Percentiles rank a stretch among this genome's conserved stretches.
phyloP scores from a whole-genome alignment of 331 rosid species.

The Malus hybrid region DNA sequence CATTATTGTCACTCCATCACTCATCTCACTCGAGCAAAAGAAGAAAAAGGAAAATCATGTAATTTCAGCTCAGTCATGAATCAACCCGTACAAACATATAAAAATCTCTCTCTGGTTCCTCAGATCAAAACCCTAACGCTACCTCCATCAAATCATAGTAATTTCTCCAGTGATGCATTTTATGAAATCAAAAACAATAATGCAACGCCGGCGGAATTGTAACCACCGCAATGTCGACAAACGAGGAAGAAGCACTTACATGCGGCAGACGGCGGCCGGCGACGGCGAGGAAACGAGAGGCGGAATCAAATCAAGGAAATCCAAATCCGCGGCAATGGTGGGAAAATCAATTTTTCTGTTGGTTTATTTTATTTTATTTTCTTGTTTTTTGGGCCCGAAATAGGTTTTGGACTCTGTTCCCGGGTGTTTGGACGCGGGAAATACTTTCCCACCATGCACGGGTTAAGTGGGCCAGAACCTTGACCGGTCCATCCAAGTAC shows the following conservation, averaged over 20 bases:
- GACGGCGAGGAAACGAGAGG: background rate
- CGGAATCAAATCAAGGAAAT: background rate
- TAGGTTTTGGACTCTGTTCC: background rate
- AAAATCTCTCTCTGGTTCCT: background rate
- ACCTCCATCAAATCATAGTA: background rate
- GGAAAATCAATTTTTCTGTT: background rate
- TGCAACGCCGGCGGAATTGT: background rate
- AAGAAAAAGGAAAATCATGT: background rate
- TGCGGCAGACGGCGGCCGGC: background rate
- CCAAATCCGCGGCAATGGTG: constrained; percentile 1
- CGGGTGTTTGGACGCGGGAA: too few species aligned
- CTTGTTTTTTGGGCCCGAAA: background rate
- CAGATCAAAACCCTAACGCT: constrained; percentile 18
- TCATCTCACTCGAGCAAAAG: constrained; percentile 1
- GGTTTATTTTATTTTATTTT: background rate
- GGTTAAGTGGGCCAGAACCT: too few species aligned
- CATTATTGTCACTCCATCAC: background rate
- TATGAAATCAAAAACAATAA: background rate
- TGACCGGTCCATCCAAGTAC: too few species aligned
- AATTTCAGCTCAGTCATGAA: background rate
- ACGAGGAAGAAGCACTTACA: constrained; percentile 8
- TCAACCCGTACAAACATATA: background rate
- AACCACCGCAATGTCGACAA: background rate
- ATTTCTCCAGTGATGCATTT: background rate
- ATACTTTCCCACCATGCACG: too few species aligned